phyloP scores from a whole-genome alignment of 371 early-diverging fungal species.

The Rhizopus microsporus region DNA sequence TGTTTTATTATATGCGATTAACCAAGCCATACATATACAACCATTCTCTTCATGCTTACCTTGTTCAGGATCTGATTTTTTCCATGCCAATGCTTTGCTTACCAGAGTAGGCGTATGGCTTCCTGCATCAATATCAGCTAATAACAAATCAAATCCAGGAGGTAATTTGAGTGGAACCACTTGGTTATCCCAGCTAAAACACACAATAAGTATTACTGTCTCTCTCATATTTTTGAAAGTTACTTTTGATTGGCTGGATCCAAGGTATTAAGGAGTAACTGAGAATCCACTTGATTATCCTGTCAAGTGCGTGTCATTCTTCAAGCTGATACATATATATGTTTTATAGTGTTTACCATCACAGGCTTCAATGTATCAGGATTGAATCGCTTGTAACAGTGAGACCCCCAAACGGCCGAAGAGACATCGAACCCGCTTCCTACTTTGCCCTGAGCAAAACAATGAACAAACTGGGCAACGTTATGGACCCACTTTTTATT shows the following conservation, averaged over 20 bases:
- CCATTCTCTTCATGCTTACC: conserved; percentile 17
- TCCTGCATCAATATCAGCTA: conserved; percentile 94
- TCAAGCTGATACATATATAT: no score
- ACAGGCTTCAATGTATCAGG: conserved; percentile 68
- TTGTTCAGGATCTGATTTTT: conserved; percentile 64
- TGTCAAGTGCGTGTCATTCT: conserved; percentile 1
- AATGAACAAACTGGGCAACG: conserved; percentile 89
- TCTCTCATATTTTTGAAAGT: neutral
- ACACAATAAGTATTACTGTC: neutral
- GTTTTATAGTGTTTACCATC: conserved; percentile 45
- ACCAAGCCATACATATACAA: neutral
- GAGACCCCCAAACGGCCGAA: conserved; percentile 89
- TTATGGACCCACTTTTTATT: conserved; percentile 69
- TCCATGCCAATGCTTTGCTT: conserved; percentile 85
- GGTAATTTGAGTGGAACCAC: conserved; percentile 73
- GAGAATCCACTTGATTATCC: conserved; percentile 33
- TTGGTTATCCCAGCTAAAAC: conserved; percentile 70
- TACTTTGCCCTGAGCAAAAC: conserved; percentile 95
- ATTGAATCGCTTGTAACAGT: conserved; percentile 82
- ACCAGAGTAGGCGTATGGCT: conserved; percentile 93
- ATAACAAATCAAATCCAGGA: conserved; percentile 67
- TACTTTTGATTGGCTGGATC: conserved; percentile 34
- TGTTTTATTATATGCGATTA: conserved; percentile 6
- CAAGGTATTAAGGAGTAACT: conserved; percentile 25
- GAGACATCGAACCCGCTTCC: conserved; percentile 97